Evolutionary conservation across 2,329 filamentous ascomycete genomes (phyloP).

Genomic region (Trichoderma lentiforme): DNA sequence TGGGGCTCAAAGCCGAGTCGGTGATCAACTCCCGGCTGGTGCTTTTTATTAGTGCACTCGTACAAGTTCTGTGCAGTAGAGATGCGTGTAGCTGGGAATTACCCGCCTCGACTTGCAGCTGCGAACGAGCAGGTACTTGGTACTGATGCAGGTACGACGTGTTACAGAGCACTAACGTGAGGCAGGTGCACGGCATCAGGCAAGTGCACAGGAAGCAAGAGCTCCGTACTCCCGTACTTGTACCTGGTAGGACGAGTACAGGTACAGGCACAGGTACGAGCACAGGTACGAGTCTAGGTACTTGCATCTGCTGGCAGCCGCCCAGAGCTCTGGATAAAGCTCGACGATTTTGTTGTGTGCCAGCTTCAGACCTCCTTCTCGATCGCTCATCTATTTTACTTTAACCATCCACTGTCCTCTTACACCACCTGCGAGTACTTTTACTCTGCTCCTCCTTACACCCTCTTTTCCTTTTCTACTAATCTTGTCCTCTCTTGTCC

Average conservation of each 20-base stretch:
- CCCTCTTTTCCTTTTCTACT: neutral
- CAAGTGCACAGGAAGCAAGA: neutral
- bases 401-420: neutral
- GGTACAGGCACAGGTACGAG: neutral
- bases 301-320: neutral
- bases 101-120: neutral
- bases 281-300: neutral
- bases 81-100: neutral
- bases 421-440: neutral
- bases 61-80: neutral
- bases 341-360: neutral
- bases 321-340: neutral
- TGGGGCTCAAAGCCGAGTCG: conserved; percentile 1
- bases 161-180: neutral
- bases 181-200: neutral
- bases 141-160: conserved; percentile 10
- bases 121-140: neutral
- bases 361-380: neutral
- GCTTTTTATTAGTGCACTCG: neutral
- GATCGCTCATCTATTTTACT: neutral
- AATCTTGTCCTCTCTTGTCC: neutral
- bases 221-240: neutral
- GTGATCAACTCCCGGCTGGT: conserved; percentile 13
- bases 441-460: neutral
- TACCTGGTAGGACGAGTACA: neutral